Evolutionary conservation across 192 early-diverging fungal species (phyloP), one percentile per base, ranked within the genome.

Genomic region (Coemansia sp.): DNA sequence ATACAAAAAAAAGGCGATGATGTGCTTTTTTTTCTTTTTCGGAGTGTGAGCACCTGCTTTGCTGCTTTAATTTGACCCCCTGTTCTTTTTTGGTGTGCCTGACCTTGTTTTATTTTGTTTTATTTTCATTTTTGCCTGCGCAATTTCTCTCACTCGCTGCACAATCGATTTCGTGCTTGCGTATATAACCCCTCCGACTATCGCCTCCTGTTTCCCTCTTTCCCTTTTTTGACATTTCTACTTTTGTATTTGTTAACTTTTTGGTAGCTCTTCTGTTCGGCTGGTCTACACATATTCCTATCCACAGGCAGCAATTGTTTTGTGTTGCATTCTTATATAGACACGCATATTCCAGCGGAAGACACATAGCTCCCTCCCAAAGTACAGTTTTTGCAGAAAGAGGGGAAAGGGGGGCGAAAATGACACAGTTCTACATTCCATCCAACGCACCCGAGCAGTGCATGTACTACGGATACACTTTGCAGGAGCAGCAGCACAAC

Each of bases 351-450:
- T 4, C 46, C 20, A 30, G 3, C 1, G 30, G 30, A 30, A 30
- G 30, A 3, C 30, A 3, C 3, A 30, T 30, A 18, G 6, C 46
- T 21, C 39, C 39, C 7, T 3, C 30, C 30, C 30, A 30, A 30
- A 46, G 14, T 14, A 18, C 44, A 18, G 16, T 5, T 46, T 46
- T 46, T 41, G 7, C 39, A 14, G 9, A 12, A 41, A 14, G 6
- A 1, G 44, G 16, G 14, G 12, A 18, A 46, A 18, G 18, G 3
- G 30, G 30, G 30, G 44, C 56, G 11, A 33, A 33, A 59, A 59
- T 68, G 67, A 59, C 67, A 23, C 59, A 39, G 41, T 68, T 68
- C 58, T 68, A 52, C 59, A 68, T 68, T 61, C 35, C 67, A 20
- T 38, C 67, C 24, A 38, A 55, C 8, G 33, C 67, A 20, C 41